Conservation (phyloP, 2,329 filamentous ascomycete species). For the Aaosphaeria pasadenensis region DNA sequence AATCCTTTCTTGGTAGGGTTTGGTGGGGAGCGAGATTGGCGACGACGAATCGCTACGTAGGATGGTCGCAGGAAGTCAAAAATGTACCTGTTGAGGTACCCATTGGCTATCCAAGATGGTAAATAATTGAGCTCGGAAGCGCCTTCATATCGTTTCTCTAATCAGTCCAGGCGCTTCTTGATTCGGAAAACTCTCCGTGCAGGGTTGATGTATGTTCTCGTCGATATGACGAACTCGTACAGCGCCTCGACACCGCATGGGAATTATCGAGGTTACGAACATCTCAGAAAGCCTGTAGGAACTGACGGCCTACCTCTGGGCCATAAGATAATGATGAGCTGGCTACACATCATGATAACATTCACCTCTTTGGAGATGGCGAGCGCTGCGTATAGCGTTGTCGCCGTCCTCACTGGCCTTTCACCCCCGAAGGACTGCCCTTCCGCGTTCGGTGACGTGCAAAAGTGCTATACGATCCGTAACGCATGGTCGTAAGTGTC, state of each 20-base stretch:
- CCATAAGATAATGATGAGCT: conserved; percentile 12
- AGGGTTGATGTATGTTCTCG: conserved; percentile 10
- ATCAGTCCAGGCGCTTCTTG: conserved; percentile 16
- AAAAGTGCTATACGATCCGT: conserved; percentile 14
- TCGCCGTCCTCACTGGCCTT: conserved; percentile 14
- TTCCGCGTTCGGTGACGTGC: conserved; percentile 17
- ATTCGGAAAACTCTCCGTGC: conserved; percentile 13
- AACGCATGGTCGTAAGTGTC: conserved; percentile 21
- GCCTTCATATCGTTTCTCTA: background rate
- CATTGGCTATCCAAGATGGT: conserved; percentile 18
- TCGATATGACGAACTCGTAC: conserved; percentile 12
- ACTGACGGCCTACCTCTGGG: conserved; percentile 6
- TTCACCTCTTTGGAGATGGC: conserved; percentile 14
- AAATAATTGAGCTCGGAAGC: conserved; percentile 1
- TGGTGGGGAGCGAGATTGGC: conserved; percentile 20
- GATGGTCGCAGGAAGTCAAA: conserved; percentile 27
- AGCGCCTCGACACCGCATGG: conserved; percentile 20
- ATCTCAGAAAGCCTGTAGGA: conserved; percentile 4
- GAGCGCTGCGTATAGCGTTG: conserved; percentile 8
- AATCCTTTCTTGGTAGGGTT: conserved; percentile 7
- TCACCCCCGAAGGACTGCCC: conserved; percentile 24
- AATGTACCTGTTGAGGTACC: conserved; percentile 18
- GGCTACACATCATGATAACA: conserved; percentile 17
- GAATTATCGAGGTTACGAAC: conserved; percentile 12
- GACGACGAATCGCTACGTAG: conserved; percentile 15